phyloP scores from a whole-genome alignment of 2,329 filamentous ascomycete species.

The Hypoxylon sp. region DNA sequence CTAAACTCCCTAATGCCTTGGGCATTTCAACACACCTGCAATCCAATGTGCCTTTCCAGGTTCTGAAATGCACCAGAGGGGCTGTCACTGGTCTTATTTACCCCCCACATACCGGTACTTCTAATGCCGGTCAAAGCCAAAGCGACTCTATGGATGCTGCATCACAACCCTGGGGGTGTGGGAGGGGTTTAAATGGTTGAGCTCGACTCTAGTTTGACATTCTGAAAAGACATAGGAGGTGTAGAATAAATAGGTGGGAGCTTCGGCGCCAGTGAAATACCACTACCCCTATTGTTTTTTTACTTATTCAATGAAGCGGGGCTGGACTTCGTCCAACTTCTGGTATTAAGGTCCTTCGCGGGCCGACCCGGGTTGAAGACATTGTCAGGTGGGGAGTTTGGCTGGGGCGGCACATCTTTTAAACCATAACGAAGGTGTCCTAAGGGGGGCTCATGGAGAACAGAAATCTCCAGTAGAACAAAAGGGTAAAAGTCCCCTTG shows the following conservation, averaged over 20 bases:
- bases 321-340: not conserved
- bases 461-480: too few relatives aligned
- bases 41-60: not conserved
- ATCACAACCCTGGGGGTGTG: too few relatives aligned
- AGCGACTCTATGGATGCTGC: not conserved
- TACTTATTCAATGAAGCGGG: not conserved
- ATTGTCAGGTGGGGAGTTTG: too few relatives aligned
- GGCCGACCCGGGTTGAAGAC: too few relatives aligned
- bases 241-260: not conserved
- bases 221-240: not conserved
- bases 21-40: too few relatives aligned
- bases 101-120: conserved; percentile 9
- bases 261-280: not conserved
- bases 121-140: not conserved
- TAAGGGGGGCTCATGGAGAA: too few relatives aligned
- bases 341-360: too few relatives aligned
- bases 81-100: not conserved
- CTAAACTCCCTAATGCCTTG: too few relatives aligned
- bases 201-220: not conserved
- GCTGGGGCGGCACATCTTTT: too few relatives aligned
- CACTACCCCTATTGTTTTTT: not conserved
- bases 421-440: too few relatives aligned
- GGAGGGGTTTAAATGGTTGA: not conserved
- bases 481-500: too few relatives aligned
- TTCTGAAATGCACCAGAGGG: conserved; percentile 1